phyloP scores from a whole-genome alignment of 768 basidiomycete species.

The Auriculariales sp. region DNA sequence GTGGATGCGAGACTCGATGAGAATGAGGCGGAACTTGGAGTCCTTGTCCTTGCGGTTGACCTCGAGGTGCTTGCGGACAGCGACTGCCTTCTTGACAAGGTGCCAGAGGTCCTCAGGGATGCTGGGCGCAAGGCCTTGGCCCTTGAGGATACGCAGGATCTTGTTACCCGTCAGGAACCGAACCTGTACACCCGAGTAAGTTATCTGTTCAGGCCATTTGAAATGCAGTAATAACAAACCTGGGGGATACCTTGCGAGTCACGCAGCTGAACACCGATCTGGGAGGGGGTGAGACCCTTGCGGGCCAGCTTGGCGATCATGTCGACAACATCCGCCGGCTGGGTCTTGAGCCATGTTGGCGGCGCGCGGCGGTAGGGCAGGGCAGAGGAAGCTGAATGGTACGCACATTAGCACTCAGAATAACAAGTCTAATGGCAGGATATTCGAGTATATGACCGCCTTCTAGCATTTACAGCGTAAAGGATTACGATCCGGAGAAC shows the following conservation, averaged over 20 bases:
- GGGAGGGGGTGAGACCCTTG: constrained; percentile 94
- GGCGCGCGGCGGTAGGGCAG: constrained; percentile 94
- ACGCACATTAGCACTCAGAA: too few species aligned
- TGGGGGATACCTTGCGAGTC: constrained; percentile 98
- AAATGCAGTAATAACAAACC: too few species aligned
- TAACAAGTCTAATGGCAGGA: too few species aligned
- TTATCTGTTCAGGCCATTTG: too few species aligned
- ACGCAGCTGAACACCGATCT: constrained; percentile 95
- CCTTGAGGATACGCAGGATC: constrained; percentile 95
- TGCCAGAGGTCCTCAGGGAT: constrained; percentile 99
- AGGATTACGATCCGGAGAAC: too few species aligned
- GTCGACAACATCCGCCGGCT: constrained; percentile 87
- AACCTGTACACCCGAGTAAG: too few species aligned
- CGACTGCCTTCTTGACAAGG: constrained; percentile 99
- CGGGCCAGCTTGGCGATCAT: constrained; percentile 95
- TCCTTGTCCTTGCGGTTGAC: constrained; percentile 98
- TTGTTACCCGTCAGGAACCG: constrained; percentile 98
- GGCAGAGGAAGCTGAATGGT: constrained; percentile 68
- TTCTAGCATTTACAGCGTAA: too few species aligned
- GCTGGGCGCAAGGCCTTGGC: constrained; percentile 90
- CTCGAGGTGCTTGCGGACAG: constrained; percentile 97
- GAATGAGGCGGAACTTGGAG: constrained; percentile 90
- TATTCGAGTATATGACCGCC: too few species aligned
- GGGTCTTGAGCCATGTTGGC: constrained; percentile 93
- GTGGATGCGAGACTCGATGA: constrained; percentile 99